Base-by-base conservation (phyloP, 2,329 filamentous ascomycete species). In the Fusarium hostae region DNA sequence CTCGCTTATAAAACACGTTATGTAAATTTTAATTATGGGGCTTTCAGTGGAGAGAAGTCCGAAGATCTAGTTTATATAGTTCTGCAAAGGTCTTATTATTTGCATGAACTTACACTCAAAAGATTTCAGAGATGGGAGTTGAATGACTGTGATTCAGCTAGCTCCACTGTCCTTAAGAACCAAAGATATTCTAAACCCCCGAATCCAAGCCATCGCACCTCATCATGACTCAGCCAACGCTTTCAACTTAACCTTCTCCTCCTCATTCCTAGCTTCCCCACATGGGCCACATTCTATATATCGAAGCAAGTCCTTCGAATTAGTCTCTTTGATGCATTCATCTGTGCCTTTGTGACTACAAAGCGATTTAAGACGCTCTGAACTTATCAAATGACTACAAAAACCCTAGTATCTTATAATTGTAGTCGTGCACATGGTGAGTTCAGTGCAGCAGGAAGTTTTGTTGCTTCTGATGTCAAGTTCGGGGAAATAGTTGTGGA, bases 401-500 rank as follows among this genome's bases (percentile, higher is more conserved):
- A 28, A 28, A 2, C 50, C 34, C 34, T 34, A 54, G 24, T 54
- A 22, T 18, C 50, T 26, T 6, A 40, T n/a, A 40, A 28, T n/a
- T 5, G 50, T 54, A 9, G 34, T 54, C 8, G 24, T 54, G 24
- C 34, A 54, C 50, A 54, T 54, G 8, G 13, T 11, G 6, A 1
- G 20, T 5, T 20, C 3, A 2, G 2, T 16, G 2, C 1, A 32
- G 3, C 0, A 18, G 3, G 5, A 22, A 32, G n/a, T 1, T 3
- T 3, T 9, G 3, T 5, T 5, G 18, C 13, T 22, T 6, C 2
- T 13, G 2, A 7, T 22, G 7, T 9, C 4, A 3, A 4, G 3
- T 22, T 3, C 2, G 5, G 1, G 5, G 16, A 4, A 22, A 13
- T 18, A 16, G n/a, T 22, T 9, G 2, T 22, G 45, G 10, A 18